Conservation (phyloP, 768 basidiomycete genomes). For the Tylopilus plumbeoviolaceoides region DNA sequence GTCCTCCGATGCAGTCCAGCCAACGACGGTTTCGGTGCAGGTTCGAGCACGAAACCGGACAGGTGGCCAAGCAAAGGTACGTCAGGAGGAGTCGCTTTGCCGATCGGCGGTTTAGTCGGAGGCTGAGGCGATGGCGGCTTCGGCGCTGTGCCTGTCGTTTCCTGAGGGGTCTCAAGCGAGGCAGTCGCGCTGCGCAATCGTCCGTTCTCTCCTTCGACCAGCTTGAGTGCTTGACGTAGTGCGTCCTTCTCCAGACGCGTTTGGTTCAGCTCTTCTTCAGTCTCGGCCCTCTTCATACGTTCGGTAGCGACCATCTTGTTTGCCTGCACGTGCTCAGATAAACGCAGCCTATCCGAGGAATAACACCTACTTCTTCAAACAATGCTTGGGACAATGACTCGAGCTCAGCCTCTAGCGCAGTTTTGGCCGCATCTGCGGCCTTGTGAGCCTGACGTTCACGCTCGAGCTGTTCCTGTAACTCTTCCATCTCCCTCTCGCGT, state of each 20-base stretch:
- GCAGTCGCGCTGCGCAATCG: conserved; percentile 24
- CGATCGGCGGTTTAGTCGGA: background rate
- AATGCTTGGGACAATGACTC: conserved; percentile 78
- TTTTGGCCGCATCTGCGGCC: conserved; percentile 51
- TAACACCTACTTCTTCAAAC: conserved; percentile 69
- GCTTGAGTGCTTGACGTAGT: conserved; percentile 56
- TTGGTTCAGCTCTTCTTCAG: conserved; percentile 68
- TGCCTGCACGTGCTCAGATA: conserved; percentile 46
- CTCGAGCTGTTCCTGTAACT: conserved; percentile 49
- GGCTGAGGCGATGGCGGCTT: background rate
- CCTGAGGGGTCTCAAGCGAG: background rate
- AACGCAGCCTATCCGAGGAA: background rate
- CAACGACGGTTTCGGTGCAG: conserved; percentile 18
- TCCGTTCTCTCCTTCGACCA: conserved; percentile 67
- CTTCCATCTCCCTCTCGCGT: conserved; percentile 43
- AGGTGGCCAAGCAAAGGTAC: conserved; percentile 8
- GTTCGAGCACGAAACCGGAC: conserved; percentile 19
- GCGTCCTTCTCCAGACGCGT: conserved; percentile 54
- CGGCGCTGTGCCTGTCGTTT: conserved; percentile 5
- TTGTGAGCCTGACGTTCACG: conserved; percentile 56
- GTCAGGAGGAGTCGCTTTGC: background rate
- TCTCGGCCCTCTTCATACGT: conserved; percentile 65
- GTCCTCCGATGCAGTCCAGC: conserved; percentile 17
- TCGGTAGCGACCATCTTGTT: conserved; percentile 87
- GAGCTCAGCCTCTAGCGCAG: conserved; percentile 67